Evolutionary conservation across 225 moss, liverwort and hornwort genomes (phyloP).

Genomic region (Sphagnum contortum): DNA sequence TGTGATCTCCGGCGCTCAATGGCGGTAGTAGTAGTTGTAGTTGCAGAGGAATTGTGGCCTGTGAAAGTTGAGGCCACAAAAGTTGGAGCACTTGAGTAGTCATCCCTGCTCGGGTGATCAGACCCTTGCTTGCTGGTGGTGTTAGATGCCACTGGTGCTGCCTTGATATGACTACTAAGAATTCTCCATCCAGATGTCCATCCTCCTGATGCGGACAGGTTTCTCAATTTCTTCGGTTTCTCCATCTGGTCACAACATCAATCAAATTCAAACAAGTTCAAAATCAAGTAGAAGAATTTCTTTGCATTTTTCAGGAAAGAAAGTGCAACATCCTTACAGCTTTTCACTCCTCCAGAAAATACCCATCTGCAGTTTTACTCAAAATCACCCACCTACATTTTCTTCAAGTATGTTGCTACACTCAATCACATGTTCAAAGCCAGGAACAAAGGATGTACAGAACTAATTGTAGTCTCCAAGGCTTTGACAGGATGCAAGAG

Average conservation of each 20-base stretch:
- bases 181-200: constrained; percentile 67
- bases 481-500: no score
- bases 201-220: constrained; percentile 26
- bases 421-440: no score
- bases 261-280: not conserved
- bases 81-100: constrained; percentile 22
- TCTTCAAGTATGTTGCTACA: no score
- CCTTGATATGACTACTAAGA: constrained; percentile 36
- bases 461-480: no score
- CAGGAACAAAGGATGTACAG: no score
- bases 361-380: no score
- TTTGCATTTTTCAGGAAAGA: no score
- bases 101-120: constrained; percentile 23
- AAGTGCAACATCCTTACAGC: no score
- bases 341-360: no score
- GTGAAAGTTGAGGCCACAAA: constrained; percentile 9
- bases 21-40: constrained; percentile 20
- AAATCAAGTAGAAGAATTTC: no score
- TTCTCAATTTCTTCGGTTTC: constrained; percentile 54
- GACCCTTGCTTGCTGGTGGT: constrained; percentile 23
- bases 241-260: constrained; percentile 25
- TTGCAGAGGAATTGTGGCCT: constrained; percentile 16
- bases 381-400: no score
- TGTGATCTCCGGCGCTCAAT: constrained; percentile 34
- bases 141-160: constrained; percentile 27